Conservation (phyloP, 768 basidiomycete species). For the Auriscalpium orientale region DNA sequence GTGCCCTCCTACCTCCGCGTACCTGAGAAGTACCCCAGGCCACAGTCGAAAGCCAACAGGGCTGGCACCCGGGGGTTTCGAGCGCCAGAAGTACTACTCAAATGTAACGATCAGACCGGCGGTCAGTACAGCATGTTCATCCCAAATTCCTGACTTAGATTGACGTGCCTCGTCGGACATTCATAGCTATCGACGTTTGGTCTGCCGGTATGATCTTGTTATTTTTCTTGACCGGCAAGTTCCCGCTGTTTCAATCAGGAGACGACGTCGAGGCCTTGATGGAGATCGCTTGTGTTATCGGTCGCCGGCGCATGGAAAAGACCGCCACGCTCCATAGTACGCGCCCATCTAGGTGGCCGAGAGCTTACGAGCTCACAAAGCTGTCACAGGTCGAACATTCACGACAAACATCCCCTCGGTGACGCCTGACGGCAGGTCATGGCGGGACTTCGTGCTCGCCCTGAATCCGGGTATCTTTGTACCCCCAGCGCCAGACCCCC, state of each 20-base stretch:
- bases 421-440: slow-evolving; percentile 53
- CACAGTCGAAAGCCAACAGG: slow-evolving; percentile 85
- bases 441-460: slow-evolving; percentile 67
- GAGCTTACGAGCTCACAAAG: background rate
- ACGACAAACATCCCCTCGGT: slow-evolving; percentile 85
- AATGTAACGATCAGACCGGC: slow-evolving; percentile 88
- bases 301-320: slow-evolving; percentile 74
- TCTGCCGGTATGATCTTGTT: slow-evolving; percentile 87
- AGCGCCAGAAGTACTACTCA: slow-evolving; percentile 92
- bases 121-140: slow-evolving; percentile 41
- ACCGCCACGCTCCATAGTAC: slow-evolving; percentile 84
- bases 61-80: slow-evolving; percentile 96
- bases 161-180: slow-evolving; percentile 4
- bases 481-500: slow-evolving; percentile 41
- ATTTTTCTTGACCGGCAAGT: slow-evolving; percentile 87
- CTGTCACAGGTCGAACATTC: slow-evolving; percentile 69
- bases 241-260: slow-evolving; percentile 88
- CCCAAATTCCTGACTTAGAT: background rate
- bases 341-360: slow-evolving; percentile 7
- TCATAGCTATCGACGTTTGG: slow-evolving; percentile 92
- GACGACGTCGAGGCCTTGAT: slow-evolving; percentile 94
- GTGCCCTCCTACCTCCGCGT: background rate
- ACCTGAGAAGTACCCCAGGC: slow-evolving; percentile 32
- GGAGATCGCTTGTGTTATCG: slow-evolving; percentile 88
- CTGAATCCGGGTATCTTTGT: slow-evolving; percentile 67